Conservation (phyloP, 768 basidiomycete species). For the Lentinula sp. region DNA sequence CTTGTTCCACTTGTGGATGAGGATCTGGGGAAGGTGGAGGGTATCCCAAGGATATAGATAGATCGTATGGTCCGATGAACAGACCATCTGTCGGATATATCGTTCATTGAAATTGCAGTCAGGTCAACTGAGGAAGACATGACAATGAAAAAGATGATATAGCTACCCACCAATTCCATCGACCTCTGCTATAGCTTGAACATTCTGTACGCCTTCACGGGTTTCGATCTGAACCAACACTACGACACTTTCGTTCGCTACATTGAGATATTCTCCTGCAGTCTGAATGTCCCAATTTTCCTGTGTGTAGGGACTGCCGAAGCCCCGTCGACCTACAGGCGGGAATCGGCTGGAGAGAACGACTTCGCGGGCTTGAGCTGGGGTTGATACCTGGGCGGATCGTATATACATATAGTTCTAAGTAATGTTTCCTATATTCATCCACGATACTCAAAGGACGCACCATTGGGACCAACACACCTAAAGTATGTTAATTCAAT, state of each 20-base stretch:
- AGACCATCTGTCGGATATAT: constrained; percentile 32
- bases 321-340: constrained; percentile 55
- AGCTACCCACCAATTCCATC: constrained; percentile 50
- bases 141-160: constrained; percentile 23
- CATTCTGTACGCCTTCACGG: constrained; percentile 50
- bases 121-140: too few species aligned
- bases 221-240: constrained; percentile 69
- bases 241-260: constrained; percentile 49
- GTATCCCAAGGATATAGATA: constrained; percentile 58
- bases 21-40: constrained; percentile 59
- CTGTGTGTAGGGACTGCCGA: constrained; percentile 61
- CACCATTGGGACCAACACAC: constrained; percentile 66
- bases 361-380: constrained; percentile 49
- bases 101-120: not conserved
- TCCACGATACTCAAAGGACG: not conserved
- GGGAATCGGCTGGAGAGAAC: constrained; percentile 58
- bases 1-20: constrained; percentile 54
- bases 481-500: constrained; percentile 12
- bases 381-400: constrained; percentile 44
- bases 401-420: not conserved
- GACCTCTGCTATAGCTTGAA: constrained; percentile 52
- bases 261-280: constrained; percentile 41
- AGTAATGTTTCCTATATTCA: too few species aligned
- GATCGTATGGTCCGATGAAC: constrained; percentile 65
- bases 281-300: constrained; percentile 45